A percentile compares a stretch with the other conserved stretches of the same genome.
These are phyloP conservation scores for Termitomyces sp. DNA, from an alignment of 768 basidiomycete species.

Conservation along the genomic window DNA sequence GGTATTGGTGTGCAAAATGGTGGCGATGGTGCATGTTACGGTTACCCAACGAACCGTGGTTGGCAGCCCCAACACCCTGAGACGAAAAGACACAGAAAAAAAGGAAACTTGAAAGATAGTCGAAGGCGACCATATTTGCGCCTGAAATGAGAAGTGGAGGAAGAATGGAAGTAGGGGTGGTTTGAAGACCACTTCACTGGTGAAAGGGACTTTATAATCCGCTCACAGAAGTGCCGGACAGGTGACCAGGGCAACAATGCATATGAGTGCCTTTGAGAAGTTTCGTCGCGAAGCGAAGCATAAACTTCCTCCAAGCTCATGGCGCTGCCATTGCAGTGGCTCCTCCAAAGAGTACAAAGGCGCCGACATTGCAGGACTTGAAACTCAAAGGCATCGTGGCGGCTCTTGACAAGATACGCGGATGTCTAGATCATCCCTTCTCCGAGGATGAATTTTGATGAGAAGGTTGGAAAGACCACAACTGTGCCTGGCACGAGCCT, in stretches of 20 bases:
- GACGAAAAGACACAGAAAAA: constrained; percentile 8
- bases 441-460: constrained; percentile 9
- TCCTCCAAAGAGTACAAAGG: not conserved
- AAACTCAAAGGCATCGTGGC: not conserved
- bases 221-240: constrained; percentile 4
- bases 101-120: constrained; percentile 1
- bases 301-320: not conserved
- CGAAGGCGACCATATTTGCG: not conserved
- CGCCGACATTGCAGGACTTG: not conserved
- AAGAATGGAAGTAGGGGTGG: not conserved
- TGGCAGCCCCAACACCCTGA: constrained; percentile 13
- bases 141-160: not conserved
- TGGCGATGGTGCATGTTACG: constrained; percentile 10
- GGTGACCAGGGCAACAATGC: constrained; percentile 7
- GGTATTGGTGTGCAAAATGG: constrained; percentile 2
- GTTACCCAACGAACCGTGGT: constrained; percentile 3
- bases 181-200: not conserved
- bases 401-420: constrained; percentile 18
- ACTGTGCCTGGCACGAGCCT: not conserved
- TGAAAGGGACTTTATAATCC: constrained; percentile 3
- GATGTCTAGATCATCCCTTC: constrained; percentile 14
- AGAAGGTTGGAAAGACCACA: not conserved
- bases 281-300: constrained; percentile 9
- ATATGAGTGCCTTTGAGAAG: constrained; percentile 5
- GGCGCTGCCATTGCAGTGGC: constrained; percentile 1